Base-by-base conservation (phyloP, 1,139 yeast species). In the Hemisphaericaspora lyxosophila region DNA sequence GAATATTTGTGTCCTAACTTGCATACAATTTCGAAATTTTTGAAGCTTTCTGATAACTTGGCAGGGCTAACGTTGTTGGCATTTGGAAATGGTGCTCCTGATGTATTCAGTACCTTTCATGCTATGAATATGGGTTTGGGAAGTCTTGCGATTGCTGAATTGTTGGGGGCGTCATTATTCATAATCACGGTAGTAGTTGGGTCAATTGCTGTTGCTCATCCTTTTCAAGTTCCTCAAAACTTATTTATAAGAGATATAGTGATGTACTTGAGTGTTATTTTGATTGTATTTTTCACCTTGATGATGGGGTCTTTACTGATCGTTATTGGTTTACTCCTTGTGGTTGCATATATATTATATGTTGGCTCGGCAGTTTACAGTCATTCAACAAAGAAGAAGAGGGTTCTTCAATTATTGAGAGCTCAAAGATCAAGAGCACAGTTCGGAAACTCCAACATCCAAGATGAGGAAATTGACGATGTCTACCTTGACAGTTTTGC, bases 61-160 rank as follows among this genome's bases (percentile, higher is more conserved):
- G 85, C 96, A 3, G 97, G 97, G 0, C 75, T 90, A 49, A 90
- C 97, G 0, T 67, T 90, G 33, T 67, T 92, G 41, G 96, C 98
- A 0, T 70, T 90, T 45, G 97, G 97, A 0, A 92, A 92, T 59
- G 92, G 96, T 7, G 75, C 95, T 0, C 96, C 97, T 0, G 98
- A 92, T 59, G 80, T 92, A 4, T 74, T 89, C 34, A 78, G 94
- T 35, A 88, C 96, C 0, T 87, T 80, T 56, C 82, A 82, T 30
- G 96, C 96, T 5, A 77, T 89, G 78, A 70, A 71, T 28, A 62
- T 78, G 3, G 82, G 78, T 13, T 77, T 85, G 4, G 80, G 85
- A 1, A 74, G 88, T 3, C 64, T 92, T 55, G 97, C 97, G 0
- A 64, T 92, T 4, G 94, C 97, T 1, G 97, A 90, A 58, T 67